These are phyloP conservation scores for Quercus mongolica DNA, from an alignment of 306 rosid genomes.

Conservation along the genomic window DNA sequence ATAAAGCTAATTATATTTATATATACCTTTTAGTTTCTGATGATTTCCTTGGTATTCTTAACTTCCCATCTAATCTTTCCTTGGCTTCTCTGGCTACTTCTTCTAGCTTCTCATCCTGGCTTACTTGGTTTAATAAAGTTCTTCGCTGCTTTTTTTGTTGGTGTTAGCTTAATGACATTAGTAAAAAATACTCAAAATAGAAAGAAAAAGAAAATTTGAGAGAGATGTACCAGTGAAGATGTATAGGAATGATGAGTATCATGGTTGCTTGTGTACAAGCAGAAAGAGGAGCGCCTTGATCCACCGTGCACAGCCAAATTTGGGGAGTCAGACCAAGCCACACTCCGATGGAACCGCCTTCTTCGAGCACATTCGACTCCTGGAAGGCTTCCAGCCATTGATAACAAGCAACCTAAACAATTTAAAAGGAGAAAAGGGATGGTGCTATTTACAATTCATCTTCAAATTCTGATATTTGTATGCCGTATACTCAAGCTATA, in stretches of 20 bases:
- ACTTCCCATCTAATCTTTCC: conserved; percentile 66
- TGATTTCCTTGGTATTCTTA: conserved; percentile 37
- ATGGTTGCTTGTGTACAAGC: conserved; percentile 54
- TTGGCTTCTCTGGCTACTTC: conserved; percentile 72
- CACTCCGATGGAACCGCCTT: conserved; percentile 60
- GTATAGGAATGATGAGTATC: conserved; percentile 38
- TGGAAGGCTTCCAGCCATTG: conserved; percentile 82
- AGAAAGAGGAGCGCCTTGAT: conserved; percentile 50
- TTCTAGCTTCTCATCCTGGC: conserved; percentile 53
- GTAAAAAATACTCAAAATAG: not conserved
- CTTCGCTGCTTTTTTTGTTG: conserved; percentile 31
- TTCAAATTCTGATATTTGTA: not conserved
- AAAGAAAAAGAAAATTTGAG: not conserved
- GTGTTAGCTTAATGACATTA: not conserved
- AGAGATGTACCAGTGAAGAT: conserved; percentile 32
- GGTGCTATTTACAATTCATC: not conserved
- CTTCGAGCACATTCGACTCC: conserved; percentile 95
- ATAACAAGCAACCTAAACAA: not conserved
- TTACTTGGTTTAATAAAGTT: conserved; percentile 24
- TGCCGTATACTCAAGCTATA: not conserved
- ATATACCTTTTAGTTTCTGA: conserved; percentile 23
- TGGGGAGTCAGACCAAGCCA: conserved; percentile 31
- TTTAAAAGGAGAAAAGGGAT: not conserved
- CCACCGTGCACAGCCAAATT: conserved; percentile 23
- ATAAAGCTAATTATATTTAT: not conserved